These are phyloP conservation scores for Corynascus novoguineensis DNA, from an alignment of 495 filamentous ascomycete genomes.

Conservation along the genomic window DNA sequence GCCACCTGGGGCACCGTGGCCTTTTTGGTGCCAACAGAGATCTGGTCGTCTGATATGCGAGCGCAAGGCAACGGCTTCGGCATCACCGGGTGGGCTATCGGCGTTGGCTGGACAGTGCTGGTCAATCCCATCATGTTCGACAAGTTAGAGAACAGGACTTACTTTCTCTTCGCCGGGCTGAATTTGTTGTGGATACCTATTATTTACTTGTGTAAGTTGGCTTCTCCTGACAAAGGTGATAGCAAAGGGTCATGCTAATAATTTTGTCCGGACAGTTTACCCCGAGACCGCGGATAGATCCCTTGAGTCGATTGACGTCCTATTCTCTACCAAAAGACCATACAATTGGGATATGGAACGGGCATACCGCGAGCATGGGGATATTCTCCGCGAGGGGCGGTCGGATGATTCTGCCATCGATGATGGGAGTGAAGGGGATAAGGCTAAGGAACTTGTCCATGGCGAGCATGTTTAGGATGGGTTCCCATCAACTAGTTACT, in stretches of 20 bases:
- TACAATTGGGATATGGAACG: conserved; percentile 20
- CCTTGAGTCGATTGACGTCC: conserved; percentile 66
- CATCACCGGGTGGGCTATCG: conserved; percentile 18
- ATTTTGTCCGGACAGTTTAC: conserved; percentile 41
- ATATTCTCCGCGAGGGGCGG: conserved; percentile 4
- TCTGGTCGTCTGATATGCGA: conserved; percentile 18
- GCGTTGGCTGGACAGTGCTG: conserved; percentile 52
- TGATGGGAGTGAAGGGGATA: conserved; percentile 10
- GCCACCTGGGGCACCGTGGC: conserved; percentile 19
- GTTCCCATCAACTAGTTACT: background rate
- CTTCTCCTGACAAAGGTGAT: background rate
- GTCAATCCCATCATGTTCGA: conserved; percentile 67
- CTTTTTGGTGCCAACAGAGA: conserved; percentile 18
- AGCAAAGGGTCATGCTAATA: conserved; percentile 11
- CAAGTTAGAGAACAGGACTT: conserved; percentile 38
- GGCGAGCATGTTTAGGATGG: conserved; percentile 1
- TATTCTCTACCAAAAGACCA: conserved; percentile 43
- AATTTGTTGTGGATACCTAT: conserved; percentile 17
- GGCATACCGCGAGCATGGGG: conserved; percentile 14
- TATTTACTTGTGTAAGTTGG: conserved; percentile 17
- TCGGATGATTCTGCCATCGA: conserved; percentile 12
- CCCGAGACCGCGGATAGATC: conserved; percentile 66
- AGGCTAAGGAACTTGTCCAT: conserved; percentile 8
- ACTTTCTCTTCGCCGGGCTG: conserved; percentile 14
- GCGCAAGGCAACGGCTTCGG: conserved; percentile 18